Conservation (phyloP, 1,139 yeast genomes). For the Maudiozyma humilis region DNA sequence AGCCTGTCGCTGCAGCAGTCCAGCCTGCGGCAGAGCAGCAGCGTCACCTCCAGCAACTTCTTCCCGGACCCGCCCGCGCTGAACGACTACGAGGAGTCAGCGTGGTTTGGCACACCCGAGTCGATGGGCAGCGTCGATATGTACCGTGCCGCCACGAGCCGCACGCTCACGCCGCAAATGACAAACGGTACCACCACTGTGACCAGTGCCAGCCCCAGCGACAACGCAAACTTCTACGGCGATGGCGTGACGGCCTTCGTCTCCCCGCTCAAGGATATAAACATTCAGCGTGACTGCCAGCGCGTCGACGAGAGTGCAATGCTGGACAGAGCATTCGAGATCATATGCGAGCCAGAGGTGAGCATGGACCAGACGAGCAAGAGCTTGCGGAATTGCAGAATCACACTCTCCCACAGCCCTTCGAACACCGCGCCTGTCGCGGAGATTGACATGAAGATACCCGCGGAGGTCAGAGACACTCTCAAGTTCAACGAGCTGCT, state of each 20-base stretch:
- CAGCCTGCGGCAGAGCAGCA: conserved; percentile 5
- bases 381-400: conserved; percentile 7
- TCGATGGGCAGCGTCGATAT: conserved; percentile 12
- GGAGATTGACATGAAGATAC: conserved; percentile 16
- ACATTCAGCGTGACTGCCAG: conserved; percentile 23
- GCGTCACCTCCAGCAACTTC: neutral
- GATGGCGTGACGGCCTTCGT: conserved; percentile 8
- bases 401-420: conserved; percentile 11
- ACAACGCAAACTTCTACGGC: neutral
- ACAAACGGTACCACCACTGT: neutral
- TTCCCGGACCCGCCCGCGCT: conserved; percentile 26
- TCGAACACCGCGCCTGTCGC: conserved; percentile 20
- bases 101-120: conserved; percentile 28
- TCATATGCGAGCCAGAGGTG: conserved; percentile 16
- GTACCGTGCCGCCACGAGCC: neutral
- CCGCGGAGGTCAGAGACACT: conserved; percentile 1
- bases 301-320: conserved; percentile 18
- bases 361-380: neutral
- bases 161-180: neutral
- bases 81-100: conserved; percentile 29
- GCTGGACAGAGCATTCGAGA: conserved; percentile 21
- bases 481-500: conserved; percentile 19
- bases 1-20: conserved; percentile 23
- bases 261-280: conserved; percentile 16
- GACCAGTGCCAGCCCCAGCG: too few relatives aligned